These are phyloP conservation scores for Opeltia flavorubescens DNA, from an alignment of 495 filamentous ascomycete species.

Conservation along the genomic window DNA sequence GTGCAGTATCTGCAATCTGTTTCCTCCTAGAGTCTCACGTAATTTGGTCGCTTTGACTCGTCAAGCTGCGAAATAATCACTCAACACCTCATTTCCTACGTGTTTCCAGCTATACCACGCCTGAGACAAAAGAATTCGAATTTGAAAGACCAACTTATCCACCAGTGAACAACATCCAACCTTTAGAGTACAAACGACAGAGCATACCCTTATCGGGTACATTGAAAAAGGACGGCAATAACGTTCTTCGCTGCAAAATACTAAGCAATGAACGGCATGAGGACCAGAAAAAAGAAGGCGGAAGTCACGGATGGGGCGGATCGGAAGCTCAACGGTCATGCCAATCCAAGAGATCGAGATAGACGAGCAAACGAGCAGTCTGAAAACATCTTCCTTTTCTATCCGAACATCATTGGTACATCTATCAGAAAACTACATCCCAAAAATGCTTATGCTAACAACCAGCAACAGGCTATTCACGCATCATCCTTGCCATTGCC, in stretches of 20 bases:
- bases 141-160: too few relatives aligned
- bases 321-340: not conserved
- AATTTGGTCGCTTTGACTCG: too few relatives aligned
- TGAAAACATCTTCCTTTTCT: constrained; percentile 94
- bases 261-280: constrained; percentile 3
- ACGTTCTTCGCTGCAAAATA: not conserved
- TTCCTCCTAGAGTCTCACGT: too few relatives aligned
- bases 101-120: too few relatives aligned
- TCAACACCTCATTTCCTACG: too few relatives aligned
- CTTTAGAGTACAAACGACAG: too few relatives aligned
- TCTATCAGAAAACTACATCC: not conserved
- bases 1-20: too few relatives aligned
- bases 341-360: not conserved
- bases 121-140: too few relatives aligned
- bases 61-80: too few relatives aligned
- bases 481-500: constrained; percentile 76
- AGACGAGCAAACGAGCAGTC: constrained; percentile 20
- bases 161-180: too few relatives aligned
- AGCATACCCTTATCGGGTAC: too few relatives aligned
- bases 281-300: constrained; percentile 1
- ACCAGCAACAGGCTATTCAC: constrained; percentile 56
- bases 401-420: constrained; percentile 83
- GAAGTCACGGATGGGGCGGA: not conserved
- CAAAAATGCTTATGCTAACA: not conserved
- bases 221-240: too few relatives aligned